These are phyloP conservation scores for Keithomyces neogunnii DNA, from an alignment of 2,329 filamentous ascomycete species.

Conservation along the genomic window DNA sequence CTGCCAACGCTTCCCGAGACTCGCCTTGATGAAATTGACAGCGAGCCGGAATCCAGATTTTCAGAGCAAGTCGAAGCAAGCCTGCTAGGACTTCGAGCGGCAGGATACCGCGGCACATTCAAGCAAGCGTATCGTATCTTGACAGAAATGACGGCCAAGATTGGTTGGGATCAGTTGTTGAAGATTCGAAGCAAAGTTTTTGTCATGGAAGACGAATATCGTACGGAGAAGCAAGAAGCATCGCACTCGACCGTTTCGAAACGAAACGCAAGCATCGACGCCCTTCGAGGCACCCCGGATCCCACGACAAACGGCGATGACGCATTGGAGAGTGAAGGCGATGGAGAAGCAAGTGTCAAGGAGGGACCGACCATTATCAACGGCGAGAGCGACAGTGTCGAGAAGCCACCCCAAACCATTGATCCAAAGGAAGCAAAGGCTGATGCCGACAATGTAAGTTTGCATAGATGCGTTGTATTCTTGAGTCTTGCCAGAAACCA, in stretches of 20 bases:
- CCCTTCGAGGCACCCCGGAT: conserved; percentile 62
- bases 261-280: conserved; percentile 72
- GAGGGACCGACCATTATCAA: conserved; percentile 24
- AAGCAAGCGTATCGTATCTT: conserved; percentile 88
- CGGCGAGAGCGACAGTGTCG: conserved; percentile 40
- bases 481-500: not conserved
- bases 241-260: conserved; percentile 39
- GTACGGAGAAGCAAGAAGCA: conserved; percentile 69
- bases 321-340: conserved; percentile 25
- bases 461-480: not conserved
- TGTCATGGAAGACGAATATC: conserved; percentile 98
- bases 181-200: conserved; percentile 96
- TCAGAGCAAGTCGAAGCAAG: conserved; percentile 82
- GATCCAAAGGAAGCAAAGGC: conserved; percentile 70
- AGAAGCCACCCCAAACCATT: conserved; percentile 73
- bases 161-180: conserved; percentile 93
- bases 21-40: conserved; percentile 91
- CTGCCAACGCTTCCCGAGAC: conserved; percentile 84
- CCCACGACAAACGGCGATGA: conserved; percentile 41
- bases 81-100: conserved; percentile 75
- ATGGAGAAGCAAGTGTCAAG: conserved; percentile 12
- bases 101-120: conserved; percentile 90
- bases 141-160: conserved; percentile 92
- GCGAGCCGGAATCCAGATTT: conserved; percentile 73
- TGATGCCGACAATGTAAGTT: conserved; percentile 59